Evolutionary conservation across 106 monocot species (phyloP).

Genomic region (Apostasia ramifera): DNA sequence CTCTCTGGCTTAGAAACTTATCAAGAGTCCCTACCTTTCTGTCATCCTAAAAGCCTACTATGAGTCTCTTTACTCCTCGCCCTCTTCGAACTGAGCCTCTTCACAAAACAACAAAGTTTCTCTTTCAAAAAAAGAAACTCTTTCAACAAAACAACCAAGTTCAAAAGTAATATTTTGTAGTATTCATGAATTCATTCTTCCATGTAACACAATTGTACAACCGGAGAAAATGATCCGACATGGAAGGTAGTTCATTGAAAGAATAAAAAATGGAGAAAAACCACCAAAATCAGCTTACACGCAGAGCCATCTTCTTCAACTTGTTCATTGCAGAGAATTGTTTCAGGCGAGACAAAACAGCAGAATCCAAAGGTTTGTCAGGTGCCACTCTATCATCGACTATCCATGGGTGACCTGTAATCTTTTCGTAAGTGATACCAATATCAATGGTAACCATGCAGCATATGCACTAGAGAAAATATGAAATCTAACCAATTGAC

Average conservation of each 20-base stretch:
- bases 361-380: constrained; percentile 67
- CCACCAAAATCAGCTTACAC: constrained; percentile 20
- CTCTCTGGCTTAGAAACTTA: too few relatives aligned
- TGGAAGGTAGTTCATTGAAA: not conserved
- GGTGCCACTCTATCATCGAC: constrained; percentile 64
- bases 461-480: not conserved
- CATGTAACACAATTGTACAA: too few relatives aligned
- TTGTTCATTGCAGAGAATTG: constrained; percentile 80
- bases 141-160: too few relatives aligned
- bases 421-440: constrained; percentile 2
- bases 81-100: too few relatives aligned
- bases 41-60: too few relatives aligned
- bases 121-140: too few relatives aligned
- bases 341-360: constrained; percentile 63
- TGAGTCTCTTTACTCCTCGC: too few relatives aligned
- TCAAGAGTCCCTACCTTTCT: too few relatives aligned
- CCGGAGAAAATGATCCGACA: too few relatives aligned
- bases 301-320: constrained; percentile 65
- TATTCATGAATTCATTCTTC: too few relatives aligned
- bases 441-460: not conserved
- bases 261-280: not conserved
- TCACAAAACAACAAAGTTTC: too few relatives aligned
- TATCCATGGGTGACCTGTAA: constrained; percentile 68
- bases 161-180: too few relatives aligned
- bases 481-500: not conserved